Conservation (phyloP, 1,139 yeast genomes). For the Meyerozyma sp. region DNA sequence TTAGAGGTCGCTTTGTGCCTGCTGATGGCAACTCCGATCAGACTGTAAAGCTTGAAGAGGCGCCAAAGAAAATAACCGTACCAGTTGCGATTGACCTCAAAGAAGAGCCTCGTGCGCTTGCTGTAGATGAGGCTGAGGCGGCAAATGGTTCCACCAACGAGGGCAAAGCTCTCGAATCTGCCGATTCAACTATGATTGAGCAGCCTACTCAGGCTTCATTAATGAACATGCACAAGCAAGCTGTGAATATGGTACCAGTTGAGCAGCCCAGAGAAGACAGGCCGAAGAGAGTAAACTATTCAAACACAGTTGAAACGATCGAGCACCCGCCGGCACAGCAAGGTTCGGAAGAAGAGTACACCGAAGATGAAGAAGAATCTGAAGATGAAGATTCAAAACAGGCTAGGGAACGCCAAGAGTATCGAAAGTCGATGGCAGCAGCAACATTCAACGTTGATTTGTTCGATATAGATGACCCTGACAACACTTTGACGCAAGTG, state of each 20-base stretch:
- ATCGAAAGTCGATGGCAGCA: constrained; percentile 48
- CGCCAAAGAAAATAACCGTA: not conserved
- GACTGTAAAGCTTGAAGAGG: not conserved
- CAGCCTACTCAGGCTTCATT: not conserved
- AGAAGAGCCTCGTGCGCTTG: not conserved
- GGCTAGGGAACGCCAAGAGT: constrained; percentile 44
- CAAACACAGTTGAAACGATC: constrained; percentile 2
- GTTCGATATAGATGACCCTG: constrained; percentile 81
- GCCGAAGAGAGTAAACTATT: constrained; percentile 2
- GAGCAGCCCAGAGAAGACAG: constrained; percentile 1
- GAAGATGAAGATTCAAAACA: constrained; percentile 23
- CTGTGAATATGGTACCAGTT: constrained; percentile 4
- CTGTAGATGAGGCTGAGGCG: not conserved
- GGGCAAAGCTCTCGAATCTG: not conserved
- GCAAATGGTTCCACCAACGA: not conserved
- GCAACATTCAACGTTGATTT: constrained; percentile 63
- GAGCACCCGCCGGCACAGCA: constrained; percentile 3
- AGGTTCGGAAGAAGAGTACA: constrained; percentile 9
- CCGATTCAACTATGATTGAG: not conserved
- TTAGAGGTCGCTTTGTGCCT: constrained; percentile 24
- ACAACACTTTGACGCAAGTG: constrained; percentile 79
- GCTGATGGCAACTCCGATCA: constrained; percentile 7
- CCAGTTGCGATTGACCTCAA: not conserved
- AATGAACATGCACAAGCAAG: constrained; percentile 4
- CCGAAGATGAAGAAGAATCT: constrained; percentile 15